Percentiles rank a stretch among this genome's conserved stretches.
phyloP scores from a whole-genome alignment of 805 yeast genomes.

The Candida hispaniensis region DNA sequence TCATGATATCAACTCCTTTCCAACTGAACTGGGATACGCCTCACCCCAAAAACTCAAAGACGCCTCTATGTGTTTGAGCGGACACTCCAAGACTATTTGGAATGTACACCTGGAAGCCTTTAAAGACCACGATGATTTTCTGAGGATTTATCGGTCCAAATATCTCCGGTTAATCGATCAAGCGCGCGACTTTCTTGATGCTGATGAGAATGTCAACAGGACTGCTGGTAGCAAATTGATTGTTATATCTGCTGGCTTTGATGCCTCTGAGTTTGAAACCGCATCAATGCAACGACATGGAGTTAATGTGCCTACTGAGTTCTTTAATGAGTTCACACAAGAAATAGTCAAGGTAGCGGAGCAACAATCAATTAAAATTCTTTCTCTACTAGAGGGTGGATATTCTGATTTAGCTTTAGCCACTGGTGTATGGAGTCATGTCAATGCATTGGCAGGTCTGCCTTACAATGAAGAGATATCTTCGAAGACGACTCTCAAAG shows the following conservation, averaged over 20 bases:
- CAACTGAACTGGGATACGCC: slow-evolving; percentile 71
- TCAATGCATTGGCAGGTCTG: slow-evolving; percentile 54
- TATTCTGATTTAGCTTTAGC: slow-evolving; percentile 72
- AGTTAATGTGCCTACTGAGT: slow-evolving; percentile 71
- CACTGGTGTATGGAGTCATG: slow-evolving; percentile 70
- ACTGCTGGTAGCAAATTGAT: slow-evolving; percentile 37
- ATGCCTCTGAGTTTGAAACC: slow-evolving; percentile 74
- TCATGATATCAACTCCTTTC: slow-evolving; percentile 79
- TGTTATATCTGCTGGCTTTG: slow-evolving; percentile 79
- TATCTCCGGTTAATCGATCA: slow-evolving; percentile 53
- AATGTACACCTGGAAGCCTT: slow-evolving; percentile 68
- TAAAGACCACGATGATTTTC: slow-evolving; percentile 52
- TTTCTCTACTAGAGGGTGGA: slow-evolving; percentile 76
- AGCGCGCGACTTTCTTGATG: slow-evolving; percentile 51
- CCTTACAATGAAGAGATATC: slow-evolving; percentile 41
- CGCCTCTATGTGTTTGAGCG: slow-evolving; percentile 68
- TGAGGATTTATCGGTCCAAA: slow-evolving; percentile 45
- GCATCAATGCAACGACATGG: slow-evolving; percentile 79
- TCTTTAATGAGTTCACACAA: slow-evolving; percentile 58
- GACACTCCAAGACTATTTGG: slow-evolving; percentile 74
- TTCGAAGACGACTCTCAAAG: slow-evolving; percentile 49
- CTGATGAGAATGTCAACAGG: slow-evolving; percentile 19
- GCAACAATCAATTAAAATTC: slow-evolving; percentile 47
- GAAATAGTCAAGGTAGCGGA: slow-evolving; percentile 65
- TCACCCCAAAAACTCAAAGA: slow-evolving; percentile 57